Evolutionary conservation across 208 protist genomes (phyloP).

Genomic region (Leishmania amazonensis): DNA sequence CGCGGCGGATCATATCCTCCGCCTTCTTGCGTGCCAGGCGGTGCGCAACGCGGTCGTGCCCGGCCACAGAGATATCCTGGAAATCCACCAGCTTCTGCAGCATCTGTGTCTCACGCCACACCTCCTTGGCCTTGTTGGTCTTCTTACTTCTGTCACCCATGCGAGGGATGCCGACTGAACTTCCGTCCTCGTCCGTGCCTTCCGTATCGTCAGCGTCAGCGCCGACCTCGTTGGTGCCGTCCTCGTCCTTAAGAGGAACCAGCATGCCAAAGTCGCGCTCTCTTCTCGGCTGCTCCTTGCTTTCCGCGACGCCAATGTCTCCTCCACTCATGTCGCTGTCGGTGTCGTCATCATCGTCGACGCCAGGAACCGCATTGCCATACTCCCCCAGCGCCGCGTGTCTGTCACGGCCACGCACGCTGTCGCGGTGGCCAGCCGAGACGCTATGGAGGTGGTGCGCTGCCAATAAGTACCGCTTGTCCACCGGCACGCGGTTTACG

Average conservation of each 20-base stretch:
- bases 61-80: conserved; percentile 39
- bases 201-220: not conserved
- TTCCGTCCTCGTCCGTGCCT: not conserved
- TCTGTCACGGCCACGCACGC: conserved; percentile 5
- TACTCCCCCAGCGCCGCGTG: conserved; percentile 15
- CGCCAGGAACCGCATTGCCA: conserved; percentile 19
- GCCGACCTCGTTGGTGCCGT: not conserved
- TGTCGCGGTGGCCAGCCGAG: not conserved
- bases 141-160: not conserved
- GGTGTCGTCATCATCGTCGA: conserved; percentile 12
- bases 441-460: conserved; percentile 36
- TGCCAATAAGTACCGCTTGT: conserved; percentile 60
- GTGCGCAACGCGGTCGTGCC: conserved; percentile 42
- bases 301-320: not conserved
- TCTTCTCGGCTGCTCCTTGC: not conserved
- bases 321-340: not conserved
- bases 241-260: conserved; percentile 25
- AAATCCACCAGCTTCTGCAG: conserved; percentile 66
- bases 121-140: not conserved
- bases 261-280: conserved; percentile 39
- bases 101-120: conserved; percentile 32
- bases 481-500: conserved; percentile 49
- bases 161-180: not conserved
- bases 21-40: conserved; percentile 59
- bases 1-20: conserved; percentile 51